Percentiles rank a stretch among this genome's conserved stretches.
Conservation (phyloP, 352 stramenopile genomes). For the Globisporangium paddicum region DNA sequence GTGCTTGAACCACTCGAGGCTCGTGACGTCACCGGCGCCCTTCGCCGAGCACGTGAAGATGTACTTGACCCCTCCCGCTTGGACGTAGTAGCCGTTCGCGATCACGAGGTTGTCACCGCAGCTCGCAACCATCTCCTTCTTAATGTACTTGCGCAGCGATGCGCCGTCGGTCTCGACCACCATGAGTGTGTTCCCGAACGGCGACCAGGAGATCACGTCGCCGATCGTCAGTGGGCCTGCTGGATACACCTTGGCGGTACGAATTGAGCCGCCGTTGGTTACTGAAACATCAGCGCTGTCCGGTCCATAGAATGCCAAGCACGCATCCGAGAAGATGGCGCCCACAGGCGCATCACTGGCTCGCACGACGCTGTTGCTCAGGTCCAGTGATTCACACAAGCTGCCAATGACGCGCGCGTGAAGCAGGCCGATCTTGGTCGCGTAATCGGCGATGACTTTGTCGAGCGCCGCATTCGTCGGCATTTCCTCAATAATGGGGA, state of each 20-base stretch:
- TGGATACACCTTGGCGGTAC: slow-evolving; percentile 15
- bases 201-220: slow-evolving; percentile 19
- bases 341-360: slow-evolving; percentile 40
- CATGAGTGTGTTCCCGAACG: slow-evolving; percentile 19
- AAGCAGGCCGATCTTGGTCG: slow-evolving; percentile 35
- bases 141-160: slow-evolving; percentile 24
- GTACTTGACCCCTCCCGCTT: slow-evolving; percentile 15
- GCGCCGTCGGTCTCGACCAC: slow-evolving; percentile 25
- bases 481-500: slow-evolving; percentile 64
- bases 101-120: neutral
- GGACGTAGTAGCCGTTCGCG: slow-evolving; percentile 20
- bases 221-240: slow-evolving; percentile 14
- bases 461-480: slow-evolving; percentile 45
- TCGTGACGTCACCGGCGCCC: slow-evolving; percentile 10
- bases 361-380: slow-evolving; percentile 47
- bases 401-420: slow-evolving; percentile 47
- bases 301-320: slow-evolving; percentile 11
- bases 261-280: slow-evolving; percentile 21
- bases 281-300: slow-evolving; percentile 10
- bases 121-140: neutral
- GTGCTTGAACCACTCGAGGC: slow-evolving; percentile 15
- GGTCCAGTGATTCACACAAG: slow-evolving; percentile 49
- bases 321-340: slow-evolving; percentile 38
- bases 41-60: slow-evolving; percentile 14
- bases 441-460: slow-evolving; percentile 61